Base-by-base conservation (phyloP, 805 yeast species). In the Yarrowia sp. region DNA sequence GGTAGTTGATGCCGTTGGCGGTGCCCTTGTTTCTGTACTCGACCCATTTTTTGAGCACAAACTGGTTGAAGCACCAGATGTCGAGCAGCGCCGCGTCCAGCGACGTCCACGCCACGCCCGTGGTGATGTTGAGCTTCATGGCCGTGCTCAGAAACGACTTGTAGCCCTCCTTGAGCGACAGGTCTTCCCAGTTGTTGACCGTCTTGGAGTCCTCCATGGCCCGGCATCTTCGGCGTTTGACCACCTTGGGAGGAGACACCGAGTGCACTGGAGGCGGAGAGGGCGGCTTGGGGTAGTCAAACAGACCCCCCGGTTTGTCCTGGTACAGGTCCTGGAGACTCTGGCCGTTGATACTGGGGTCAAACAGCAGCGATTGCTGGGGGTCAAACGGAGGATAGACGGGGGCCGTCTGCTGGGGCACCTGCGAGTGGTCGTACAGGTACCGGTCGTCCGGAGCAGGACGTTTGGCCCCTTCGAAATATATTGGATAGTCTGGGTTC, bases 51-150 rank as follows among this genome's bases (percentile, higher is more conserved):
- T 59, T 59, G 48, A 59, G 52, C 32, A 59, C 65, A 59, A 59
- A 59, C 65, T 59, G 65, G 42, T 59, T 59, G 65, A 59, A 59
- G 52, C 65, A 59, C 65, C 65, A 59, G 16, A 59, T 59, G n/a
- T 59, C 65, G 8, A 59, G 52, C 14, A 59, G 14, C 1, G 65
- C 65, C 15, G 65, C 65, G 52, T 59, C 65, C 35, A 59, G 35
- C 9, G 65, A 59, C 52, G 65, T 59, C 65, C 65, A 59, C 42
- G 65, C 65, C 14, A 59, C 65, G 4, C 65, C 65, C 8, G 65
- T 59, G 15, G 65, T 59, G 35, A 59, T 59, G 22, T 59, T 59
- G 16, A 59, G 65, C 8, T 59, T 59, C 65, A 59, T 59, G 43
- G 65, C 65, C 14, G 65, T 59, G 42, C 42, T 15, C 22, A 59